Percentiles rank a stretch among this genome's conserved stretches.
Conservation (phyloP, 1,284 basidiomycete species). For the Rhodotorula sp. region DNA sequence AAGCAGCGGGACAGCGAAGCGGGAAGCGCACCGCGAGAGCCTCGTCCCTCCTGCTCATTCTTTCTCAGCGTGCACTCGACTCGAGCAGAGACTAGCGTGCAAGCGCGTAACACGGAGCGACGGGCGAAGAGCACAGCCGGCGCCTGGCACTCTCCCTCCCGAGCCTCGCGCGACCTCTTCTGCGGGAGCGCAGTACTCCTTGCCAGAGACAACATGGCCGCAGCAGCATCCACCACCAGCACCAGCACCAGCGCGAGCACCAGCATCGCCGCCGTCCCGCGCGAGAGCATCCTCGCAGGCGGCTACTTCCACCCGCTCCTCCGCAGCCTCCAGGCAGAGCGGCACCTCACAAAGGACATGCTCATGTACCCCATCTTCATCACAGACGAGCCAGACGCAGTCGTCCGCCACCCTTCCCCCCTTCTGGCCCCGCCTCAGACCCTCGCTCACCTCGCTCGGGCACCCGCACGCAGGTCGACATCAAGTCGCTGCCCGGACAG, state of each 20-base stretch:
- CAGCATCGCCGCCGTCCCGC: conserved; percentile 24
- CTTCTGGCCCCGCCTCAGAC: not conserved
- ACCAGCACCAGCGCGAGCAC: no score
- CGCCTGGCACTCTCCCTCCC: no score
- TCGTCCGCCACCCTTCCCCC: conserved; percentile 44
- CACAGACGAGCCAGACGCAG: conserved; percentile 84
- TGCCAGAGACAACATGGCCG: not conserved
- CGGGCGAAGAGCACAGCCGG: not conserved
- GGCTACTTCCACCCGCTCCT: conserved; percentile 88
- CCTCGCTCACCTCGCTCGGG: no score
- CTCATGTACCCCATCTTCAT: conserved; percentile 98
- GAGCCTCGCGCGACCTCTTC: no score
- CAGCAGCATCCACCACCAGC: not conserved
- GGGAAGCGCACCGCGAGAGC: conserved; percentile 7
- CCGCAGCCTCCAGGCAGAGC: conserved; percentile 70
- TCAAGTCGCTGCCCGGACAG: conserved; percentile 78
- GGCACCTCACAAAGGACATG: conserved; percentile 59
- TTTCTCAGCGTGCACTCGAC: not conserved
- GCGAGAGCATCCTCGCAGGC: conserved; percentile 76
- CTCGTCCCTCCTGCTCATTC: conserved; percentile 21
- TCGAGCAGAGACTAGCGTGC: no score
- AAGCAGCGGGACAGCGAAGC: not conserved
- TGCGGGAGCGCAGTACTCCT: no score
- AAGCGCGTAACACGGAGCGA: not conserved
- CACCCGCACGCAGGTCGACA: conserved; percentile 57